Percentiles rank a stretch among this genome's conserved stretches.
Evolutionary conservation across 2,329 filamentous ascomycete species (phyloP).

Genomic region (Sodiomyces alkalinus): DNA sequence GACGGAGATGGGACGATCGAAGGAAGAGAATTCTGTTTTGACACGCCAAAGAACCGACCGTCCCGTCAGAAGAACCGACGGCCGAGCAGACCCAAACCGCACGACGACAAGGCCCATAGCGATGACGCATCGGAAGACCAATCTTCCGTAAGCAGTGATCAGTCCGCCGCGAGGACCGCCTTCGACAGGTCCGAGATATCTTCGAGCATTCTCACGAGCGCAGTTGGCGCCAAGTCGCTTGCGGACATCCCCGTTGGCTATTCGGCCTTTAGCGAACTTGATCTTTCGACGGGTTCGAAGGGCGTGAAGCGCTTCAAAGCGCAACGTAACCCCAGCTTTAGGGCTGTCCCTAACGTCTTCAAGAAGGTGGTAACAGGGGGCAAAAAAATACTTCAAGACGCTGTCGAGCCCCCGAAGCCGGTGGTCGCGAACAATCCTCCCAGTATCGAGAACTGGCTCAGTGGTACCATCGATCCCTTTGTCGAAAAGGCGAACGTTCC

Average conservation of each 20-base stretch:
- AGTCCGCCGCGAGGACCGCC: conserved; percentile 8
- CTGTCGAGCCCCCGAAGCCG: conserved; percentile 37
- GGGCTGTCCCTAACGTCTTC: conserved; percentile 44
- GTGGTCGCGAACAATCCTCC: conserved; percentile 38
- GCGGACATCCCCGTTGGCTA: conserved; percentile 49
- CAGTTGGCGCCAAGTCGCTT: conserved; percentile 29
- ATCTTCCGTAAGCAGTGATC: conserved; percentile 13
- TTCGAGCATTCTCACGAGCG: conserved; percentile 18
- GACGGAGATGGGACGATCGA: conserved; percentile 17
- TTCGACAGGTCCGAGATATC: conserved; percentile 18
- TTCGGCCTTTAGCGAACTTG: conserved; percentile 51
- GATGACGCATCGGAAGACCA: conserved; percentile 9
- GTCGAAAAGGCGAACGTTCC: conserved; percentile 23
- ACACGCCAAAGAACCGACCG: conserved; percentile 19
- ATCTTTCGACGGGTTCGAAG: conserved; percentile 34
- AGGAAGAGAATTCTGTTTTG: conserved; percentile 19
- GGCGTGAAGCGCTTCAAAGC: conserved; percentile 26
- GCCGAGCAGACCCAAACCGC: conserved; percentile 3
- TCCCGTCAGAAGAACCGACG: conserved; percentile 4
- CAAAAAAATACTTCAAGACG: conserved; percentile 49
- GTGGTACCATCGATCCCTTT: conserved; percentile 46
- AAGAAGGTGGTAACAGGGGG: conserved; percentile 50
- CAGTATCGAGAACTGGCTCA: conserved; percentile 52
- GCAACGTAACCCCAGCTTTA: conserved; percentile 41
- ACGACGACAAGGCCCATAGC: neutral